phyloP scores from a whole-genome alignment of 371 early-diverging fungal species.

The Actinomucor elegans region DNA sequence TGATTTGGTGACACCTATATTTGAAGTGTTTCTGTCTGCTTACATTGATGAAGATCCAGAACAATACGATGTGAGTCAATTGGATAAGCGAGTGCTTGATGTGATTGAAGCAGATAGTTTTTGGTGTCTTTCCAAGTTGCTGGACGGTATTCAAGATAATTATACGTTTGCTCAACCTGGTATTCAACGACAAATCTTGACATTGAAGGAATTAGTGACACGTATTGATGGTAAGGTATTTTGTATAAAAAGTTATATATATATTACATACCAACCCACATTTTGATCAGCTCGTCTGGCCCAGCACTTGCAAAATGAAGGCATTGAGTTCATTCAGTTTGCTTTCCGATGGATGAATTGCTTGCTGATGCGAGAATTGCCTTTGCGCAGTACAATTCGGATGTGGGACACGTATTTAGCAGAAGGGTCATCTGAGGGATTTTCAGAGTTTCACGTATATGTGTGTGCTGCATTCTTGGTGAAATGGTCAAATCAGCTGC shows the following conservation, averaged over 20 bases:
- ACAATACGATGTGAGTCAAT: constrained; percentile 56
- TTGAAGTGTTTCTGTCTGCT: constrained; percentile 84
- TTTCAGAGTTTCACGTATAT: constrained; percentile 95
- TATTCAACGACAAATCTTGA: constrained; percentile 87
- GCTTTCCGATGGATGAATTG: constrained; percentile 99
- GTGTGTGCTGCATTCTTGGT: constrained; percentile 97
- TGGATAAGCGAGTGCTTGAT: constrained; percentile 60
- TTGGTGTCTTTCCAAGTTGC: constrained; percentile 92
- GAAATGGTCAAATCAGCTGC: constrained; percentile 87
- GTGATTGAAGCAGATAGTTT: constrained; percentile 93
- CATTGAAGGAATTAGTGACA: constrained; percentile 86
- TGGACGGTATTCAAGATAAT: constrained; percentile 98
- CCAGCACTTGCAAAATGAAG: constrained; percentile 81
- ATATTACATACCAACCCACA: constrained; percentile 7
- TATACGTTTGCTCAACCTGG: constrained; percentile 97
- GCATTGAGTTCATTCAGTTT: constrained; percentile 97
- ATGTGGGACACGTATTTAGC: constrained; percentile 99
- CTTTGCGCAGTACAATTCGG: constrained; percentile 81
- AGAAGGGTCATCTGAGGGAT: constrained; percentile 84
- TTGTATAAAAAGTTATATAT: neutral
- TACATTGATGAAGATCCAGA: constrained; percentile 76
- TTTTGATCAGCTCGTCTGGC: constrained; percentile 76
- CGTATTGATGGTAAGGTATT: constrained; percentile 80
- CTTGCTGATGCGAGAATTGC: constrained; percentile 94
- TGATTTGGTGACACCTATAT: constrained; percentile 96